Conservation (phyloP, 371 early-diverging fungal species). For the Chytridium lagenaria region DNA sequence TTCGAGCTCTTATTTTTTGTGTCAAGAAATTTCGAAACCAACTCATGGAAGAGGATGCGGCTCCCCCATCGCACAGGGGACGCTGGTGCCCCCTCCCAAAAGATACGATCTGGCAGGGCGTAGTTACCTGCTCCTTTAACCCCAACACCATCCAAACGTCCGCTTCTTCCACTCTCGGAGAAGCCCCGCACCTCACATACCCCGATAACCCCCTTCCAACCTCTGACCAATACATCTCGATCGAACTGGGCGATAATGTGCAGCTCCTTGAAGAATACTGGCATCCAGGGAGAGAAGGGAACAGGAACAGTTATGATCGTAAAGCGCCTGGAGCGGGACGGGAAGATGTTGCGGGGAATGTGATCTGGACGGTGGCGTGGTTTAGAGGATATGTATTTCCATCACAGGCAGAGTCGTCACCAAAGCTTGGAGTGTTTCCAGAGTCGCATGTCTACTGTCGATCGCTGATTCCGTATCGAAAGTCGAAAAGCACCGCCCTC, state of each 20-base stretch:
- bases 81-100: slow-evolving; percentile 31
- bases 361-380: slow-evolving; percentile 50
- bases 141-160: slow-evolving; percentile 9
- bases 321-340: neutral
- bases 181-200: neutral
- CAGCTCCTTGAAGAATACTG: slow-evolving; percentile 39
- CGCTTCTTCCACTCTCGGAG: neutral
- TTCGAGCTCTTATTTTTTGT: too few species aligned
- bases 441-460: slow-evolving; percentile 55
- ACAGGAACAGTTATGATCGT: neutral
- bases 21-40: too few species aligned
- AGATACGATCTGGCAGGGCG: slow-evolving; percentile 27
- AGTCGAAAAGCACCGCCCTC: neutral
- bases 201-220: neutral
- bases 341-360: neutral
- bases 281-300: neutral
- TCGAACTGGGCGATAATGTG: slow-evolving; percentile 41
- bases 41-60: neutral
- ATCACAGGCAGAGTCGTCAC: slow-evolving; percentile 38
- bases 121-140: slow-evolving; percentile 26
- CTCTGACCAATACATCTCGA: slow-evolving; percentile 14
- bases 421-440: slow-evolving; percentile 69
- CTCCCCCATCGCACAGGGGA: neutral
- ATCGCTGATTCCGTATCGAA: slow-evolving; percentile 24
- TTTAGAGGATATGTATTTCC: slow-evolving; percentile 70